Base-by-base conservation (phyloP, 257 asterid species). In the Thymus quinquecostatus region DNA sequence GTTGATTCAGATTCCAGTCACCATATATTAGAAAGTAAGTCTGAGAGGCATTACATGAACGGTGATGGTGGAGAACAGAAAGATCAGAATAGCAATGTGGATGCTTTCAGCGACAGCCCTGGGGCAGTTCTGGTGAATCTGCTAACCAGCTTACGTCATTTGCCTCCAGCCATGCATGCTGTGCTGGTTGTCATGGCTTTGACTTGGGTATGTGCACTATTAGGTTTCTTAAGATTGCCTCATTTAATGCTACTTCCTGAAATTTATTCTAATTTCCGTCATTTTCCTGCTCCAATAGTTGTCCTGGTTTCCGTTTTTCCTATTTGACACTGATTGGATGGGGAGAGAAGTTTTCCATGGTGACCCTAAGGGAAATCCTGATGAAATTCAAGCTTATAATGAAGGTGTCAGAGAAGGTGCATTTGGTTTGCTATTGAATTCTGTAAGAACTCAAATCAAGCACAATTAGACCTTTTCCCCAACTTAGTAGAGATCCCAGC, bases 341-440 rank as follows among this genome's bases (percentile, higher is more conserved):
- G 99, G 99, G 66, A 92, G 98, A 81, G 99, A 95, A 86, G 99
- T 95, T 80, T 95, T 74, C 81, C 98, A 92, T 29, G 99, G 99
- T 71, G 91, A 95, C 76, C 99, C 98, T 27, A 88, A 88, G 57
- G 99, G 99, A 77, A 87, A 88, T 14, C 79, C 75, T 45, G 77
- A 84, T 65, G 94, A 86, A 75, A 79, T 86, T 75, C 75, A 86
- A 71, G 94, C 92, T 78, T 95, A 95, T 77, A 87, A 89, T 79
- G 87, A 88, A 84, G 99, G 99, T 80, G 98, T 95, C 78, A 85
- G 99, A 89, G 99, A 92, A 89, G 99, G 99, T 92, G 94, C 99
- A 86, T 95, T 95, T 86, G 99, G 99, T 84, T 86, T 95, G 97
- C 96, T 95, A 84, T 88, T 95, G 98, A 95, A 95, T 92, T 95